Evolutionary conservation across 164 flowering plant species (phyloP), one percentile per base, ranked within the genome.

Genomic region (Stephania cephalantha): DNA sequence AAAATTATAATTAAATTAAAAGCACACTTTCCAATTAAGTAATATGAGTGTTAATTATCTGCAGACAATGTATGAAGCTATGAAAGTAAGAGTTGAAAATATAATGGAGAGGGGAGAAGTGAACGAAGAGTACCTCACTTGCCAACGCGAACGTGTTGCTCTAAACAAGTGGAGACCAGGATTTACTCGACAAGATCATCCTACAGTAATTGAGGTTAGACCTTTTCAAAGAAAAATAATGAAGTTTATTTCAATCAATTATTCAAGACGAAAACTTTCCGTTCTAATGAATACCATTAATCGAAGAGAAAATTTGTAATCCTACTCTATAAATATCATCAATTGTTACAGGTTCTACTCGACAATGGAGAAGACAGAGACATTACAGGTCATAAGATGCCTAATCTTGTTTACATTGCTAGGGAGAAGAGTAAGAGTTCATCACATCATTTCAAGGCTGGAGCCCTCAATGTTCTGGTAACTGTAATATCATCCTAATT

Each of bases 361-460:
- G 88, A 89, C 18, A 80, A 72, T 5, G 72, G 71, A 20, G 80
- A 79, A 64, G 91, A 89, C 70, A 77, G 35, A 67, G 98, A 95
- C 80, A 67, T 69, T 3, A 50, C 70, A 13, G 93, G 86, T 25
- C 55, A 80, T 20, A 5, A 7, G 9, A 75, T 91, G 90, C 97
- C 98, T n/a, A 95, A 88, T 68, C 91, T 95, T 55, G 76, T 90
- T 11, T 92, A 95, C 68, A 75, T 92, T 9, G 87, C 97, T 2
- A 84, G 98, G 73, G 82, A 89, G 78, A 35, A 35, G 1, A 35
- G 42, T 35, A 35, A 35, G 42, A 35, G 4, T 35, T 35, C 42
- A 35, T 35, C 42, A 35, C 42, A 35, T 4, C 42, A 35, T 35
- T 35, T 35, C 42, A 35, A 35, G 42, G 42, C 42, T 35, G 42